Conservation (phyloP, 2,329 filamentous ascomycete species). For the Akanthomyces lecanii region DNA sequence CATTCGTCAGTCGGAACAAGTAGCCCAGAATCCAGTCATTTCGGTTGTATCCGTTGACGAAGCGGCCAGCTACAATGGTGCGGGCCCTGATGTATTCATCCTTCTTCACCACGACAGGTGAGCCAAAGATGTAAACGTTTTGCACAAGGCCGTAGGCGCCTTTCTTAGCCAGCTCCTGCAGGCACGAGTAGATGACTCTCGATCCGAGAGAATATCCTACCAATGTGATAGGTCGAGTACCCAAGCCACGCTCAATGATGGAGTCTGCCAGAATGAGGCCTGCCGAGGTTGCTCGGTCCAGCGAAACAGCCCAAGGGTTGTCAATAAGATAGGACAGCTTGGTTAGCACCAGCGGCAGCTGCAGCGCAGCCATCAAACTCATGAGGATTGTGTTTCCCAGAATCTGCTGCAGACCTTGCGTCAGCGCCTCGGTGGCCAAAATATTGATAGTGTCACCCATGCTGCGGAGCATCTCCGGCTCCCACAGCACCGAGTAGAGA, state of each 20-base stretch:
- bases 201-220: conserved; percentile 93
- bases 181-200: conserved; percentile 85
- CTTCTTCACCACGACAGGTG: conserved; percentile 83
- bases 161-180: conserved; percentile 79
- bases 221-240: conserved; percentile 84
- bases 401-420: conserved; percentile 92
- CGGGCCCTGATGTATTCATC: conserved; percentile 82
- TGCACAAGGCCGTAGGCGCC: conserved; percentile 85
- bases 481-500: conserved; percentile 94
- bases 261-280: conserved; percentile 94
- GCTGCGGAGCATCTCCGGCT: conserved; percentile 94
- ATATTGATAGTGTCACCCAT: conserved; percentile 99
- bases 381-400: conserved; percentile 85
- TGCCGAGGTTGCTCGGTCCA: conserved; percentile 81
- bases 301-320: conserved; percentile 96
- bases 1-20: conserved; percentile 88
- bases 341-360: conserved; percentile 85
- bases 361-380: conserved; percentile 85
- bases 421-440: conserved; percentile 94
- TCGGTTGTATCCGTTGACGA: conserved; percentile 88
- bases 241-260: conserved; percentile 84
- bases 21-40: conserved; percentile 98
- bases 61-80: conserved; percentile 84
- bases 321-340: conserved; percentile 96
- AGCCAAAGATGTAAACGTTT: conserved; percentile 93